A percentile compares a stretch with the other conserved stretches of the same genome.
Conservation (phyloP, 805 yeast species). For the Candida cerambycidarum region DNA sequence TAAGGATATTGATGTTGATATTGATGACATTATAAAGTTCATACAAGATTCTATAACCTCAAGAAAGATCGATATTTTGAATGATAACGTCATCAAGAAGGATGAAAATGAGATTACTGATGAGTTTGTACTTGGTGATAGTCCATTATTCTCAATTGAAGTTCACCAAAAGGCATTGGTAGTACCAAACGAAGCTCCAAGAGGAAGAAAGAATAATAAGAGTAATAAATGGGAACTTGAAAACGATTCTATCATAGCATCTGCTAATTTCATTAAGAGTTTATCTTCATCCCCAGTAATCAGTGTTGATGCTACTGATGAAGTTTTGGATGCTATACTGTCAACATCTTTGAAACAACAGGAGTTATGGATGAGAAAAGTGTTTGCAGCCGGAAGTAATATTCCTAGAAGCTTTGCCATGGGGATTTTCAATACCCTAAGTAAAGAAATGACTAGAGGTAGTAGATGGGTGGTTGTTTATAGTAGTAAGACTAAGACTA, state of each 20-base stretch:
- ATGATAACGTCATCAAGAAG: slow-evolving; percentile 8
- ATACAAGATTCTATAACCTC: slow-evolving; percentile 14
- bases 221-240: slow-evolving; percentile 77
- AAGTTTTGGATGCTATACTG: slow-evolving; percentile 79
- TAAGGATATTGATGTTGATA: slow-evolving; percentile 70
- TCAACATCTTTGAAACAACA: slow-evolving; percentile 71
- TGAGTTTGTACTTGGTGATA: slow-evolving; percentile 20
- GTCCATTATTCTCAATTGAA: slow-evolving; percentile 32
- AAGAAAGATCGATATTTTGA: slow-evolving; percentile 8
- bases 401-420: slow-evolving; percentile 80
- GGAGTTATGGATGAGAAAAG: slow-evolving; percentile 82
- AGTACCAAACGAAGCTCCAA: slow-evolving; percentile 78
- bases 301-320: slow-evolving; percentile 79
- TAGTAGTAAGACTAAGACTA: slow-evolving; percentile 74
- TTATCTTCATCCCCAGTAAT: slow-evolving; percentile 70
- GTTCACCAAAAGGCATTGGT: slow-evolving; percentile 57
- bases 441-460: slow-evolving; percentile 72
- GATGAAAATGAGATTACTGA: slow-evolving; percentile 12
- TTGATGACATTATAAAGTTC: slow-evolving; percentile 56
- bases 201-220: slow-evolving; percentile 73
- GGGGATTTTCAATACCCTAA: slow-evolving; percentile 68
- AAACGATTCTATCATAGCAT: slow-evolving; percentile 65
- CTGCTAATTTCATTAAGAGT: slow-evolving; percentile 51
- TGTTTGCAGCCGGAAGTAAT: slow-evolving; percentile 72
- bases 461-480: slow-evolving; percentile 73